Evolutionary conservation across 148 eudicot species (phyloP).

Genomic region (Amaranthus cruentus): DNA sequence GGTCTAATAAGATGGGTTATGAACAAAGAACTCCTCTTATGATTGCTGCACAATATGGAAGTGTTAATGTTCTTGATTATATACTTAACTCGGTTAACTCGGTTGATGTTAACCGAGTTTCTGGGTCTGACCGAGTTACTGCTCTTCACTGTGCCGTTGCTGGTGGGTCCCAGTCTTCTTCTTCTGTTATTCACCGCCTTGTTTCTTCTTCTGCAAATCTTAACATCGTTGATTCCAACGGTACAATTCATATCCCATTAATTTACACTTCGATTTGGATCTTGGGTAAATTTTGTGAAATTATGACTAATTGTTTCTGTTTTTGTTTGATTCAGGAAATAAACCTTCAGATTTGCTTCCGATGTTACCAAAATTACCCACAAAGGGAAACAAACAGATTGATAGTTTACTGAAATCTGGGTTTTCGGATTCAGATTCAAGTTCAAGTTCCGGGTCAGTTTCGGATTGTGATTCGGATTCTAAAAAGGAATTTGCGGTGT

Average conservation of each 20-base stretch:
- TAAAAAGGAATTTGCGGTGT: constrained; percentile 64
- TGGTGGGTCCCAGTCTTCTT: constrained; percentile 47
- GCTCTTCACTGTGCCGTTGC: constrained; percentile 86
- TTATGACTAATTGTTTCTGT: neutral
- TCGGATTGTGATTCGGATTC: constrained; percentile 13
- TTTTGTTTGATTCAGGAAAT: constrained; percentile 18
- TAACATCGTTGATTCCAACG: constrained; percentile 44
- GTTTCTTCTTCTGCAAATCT: constrained; percentile 50
- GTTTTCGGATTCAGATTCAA: constrained; percentile 11
- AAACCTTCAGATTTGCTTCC: constrained; percentile 59
- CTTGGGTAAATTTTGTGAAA: neutral
- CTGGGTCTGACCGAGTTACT: constrained; percentile 67
- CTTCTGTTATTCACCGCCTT: constrained; percentile 40
- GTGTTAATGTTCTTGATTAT: constrained; percentile 42
- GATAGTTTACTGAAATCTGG: constrained; percentile 42
- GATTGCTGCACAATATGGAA: constrained; percentile 74
- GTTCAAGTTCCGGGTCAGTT: constrained; percentile 3
- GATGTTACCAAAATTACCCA: constrained; percentile 27
- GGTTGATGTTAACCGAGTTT: constrained; percentile 51
- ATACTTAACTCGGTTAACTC: constrained; percentile 32
- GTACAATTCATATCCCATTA: constrained; percentile 8
- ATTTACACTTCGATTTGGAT: too few species aligned
- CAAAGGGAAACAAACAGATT: constrained; percentile 25
- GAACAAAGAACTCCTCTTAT: constrained; percentile 82
- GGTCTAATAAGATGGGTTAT: constrained; percentile 61